Evolutionary conservation across 2,329 filamentous ascomycete species (phyloP).

Genomic region (Knoxdaviesia proteae): DNA sequence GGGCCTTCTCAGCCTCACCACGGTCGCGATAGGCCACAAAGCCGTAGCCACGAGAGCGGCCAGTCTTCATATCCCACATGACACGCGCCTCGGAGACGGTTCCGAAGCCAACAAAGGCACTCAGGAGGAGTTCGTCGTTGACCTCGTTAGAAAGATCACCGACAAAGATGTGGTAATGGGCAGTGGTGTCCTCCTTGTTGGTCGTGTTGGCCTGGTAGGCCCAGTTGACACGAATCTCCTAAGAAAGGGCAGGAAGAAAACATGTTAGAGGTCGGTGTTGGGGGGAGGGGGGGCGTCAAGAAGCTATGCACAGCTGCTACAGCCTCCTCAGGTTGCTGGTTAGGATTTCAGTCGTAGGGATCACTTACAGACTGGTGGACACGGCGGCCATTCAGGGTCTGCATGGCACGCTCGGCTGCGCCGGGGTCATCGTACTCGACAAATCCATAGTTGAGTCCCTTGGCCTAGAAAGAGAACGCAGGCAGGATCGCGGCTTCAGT

Average conservation of each 20-base stretch:
- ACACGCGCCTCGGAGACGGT: conserved; percentile 93
- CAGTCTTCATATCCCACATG: conserved; percentile 99
- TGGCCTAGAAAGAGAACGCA: conserved; percentile 35
- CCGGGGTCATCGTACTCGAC: conserved; percentile 97
- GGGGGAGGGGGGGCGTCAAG: background rate
- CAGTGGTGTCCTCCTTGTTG: conserved; percentile 92
- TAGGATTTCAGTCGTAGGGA: background rate
- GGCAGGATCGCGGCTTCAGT: no score
- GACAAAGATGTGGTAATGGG: conserved; percentile 98
- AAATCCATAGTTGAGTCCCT: conserved; percentile 98
- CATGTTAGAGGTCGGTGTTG: background rate
- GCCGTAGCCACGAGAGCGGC: conserved; percentile 87
- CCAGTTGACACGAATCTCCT: conserved; percentile 99
- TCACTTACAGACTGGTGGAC: conserved; percentile 77
- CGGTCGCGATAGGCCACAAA: conserved; percentile 96
- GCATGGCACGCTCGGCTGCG: conserved; percentile 91
- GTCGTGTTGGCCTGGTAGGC: conserved; percentile 90
- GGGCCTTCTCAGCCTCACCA: conserved; percentile 78
- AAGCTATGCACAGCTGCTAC: no score
- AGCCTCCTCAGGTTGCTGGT: no score
- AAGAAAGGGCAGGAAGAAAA: conserved; percentile 2
- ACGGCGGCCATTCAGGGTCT: conserved; percentile 82
- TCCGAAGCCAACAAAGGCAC: conserved; percentile 91
- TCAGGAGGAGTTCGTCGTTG: conserved; percentile 82
- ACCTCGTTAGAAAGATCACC: conserved; percentile 96